Percentiles rank a stretch among this genome's conserved stretches.
These are phyloP conservation scores for Colletotrichum eleusines DNA, from an alignment of 2,329 filamentous ascomycete genomes.

Conservation along the genomic window DNA sequence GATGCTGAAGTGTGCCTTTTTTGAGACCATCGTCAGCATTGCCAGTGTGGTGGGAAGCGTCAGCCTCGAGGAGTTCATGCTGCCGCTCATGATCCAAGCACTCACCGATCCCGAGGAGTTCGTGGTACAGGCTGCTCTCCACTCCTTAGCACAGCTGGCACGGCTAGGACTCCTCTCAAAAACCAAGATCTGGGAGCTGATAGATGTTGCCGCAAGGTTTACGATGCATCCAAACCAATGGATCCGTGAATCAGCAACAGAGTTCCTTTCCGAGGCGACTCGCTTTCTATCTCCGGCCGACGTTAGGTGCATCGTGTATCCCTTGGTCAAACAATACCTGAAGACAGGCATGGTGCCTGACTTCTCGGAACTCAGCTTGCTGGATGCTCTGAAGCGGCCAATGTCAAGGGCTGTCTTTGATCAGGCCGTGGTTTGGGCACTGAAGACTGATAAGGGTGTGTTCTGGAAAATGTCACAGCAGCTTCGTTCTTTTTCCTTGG, in stretches of 20 bases:
- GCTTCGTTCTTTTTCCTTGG: slow-evolving; percentile 73
- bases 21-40: slow-evolving; percentile 94
- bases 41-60: slow-evolving; percentile 90
- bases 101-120: slow-evolving; percentile 93
- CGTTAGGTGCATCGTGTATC: slow-evolving; percentile 83
- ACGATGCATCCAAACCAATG: slow-evolving; percentile 94
- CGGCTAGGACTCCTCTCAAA: slow-evolving; percentile 88
- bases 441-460: slow-evolving; percentile 80
- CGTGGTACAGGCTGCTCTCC: slow-evolving; percentile 90
- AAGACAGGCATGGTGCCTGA: slow-evolving; percentile 76
- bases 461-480: slow-evolving; percentile 88
- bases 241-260: slow-evolving; percentile 90
- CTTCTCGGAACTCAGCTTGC: slow-evolving; percentile 78
- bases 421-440: slow-evolving; percentile 86
- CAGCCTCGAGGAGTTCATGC: slow-evolving; percentile 92
- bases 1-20: slow-evolving; percentile 96
- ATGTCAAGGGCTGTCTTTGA: slow-evolving; percentile 85
- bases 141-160: slow-evolving; percentile 89
- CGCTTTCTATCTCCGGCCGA: slow-evolving; percentile 84
- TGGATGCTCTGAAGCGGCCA: slow-evolving; percentile 87
- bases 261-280: slow-evolving; percentile 84
- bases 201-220: slow-evolving; percentile 86
- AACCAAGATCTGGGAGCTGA: slow-evolving; percentile 86
- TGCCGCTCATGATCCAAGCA: slow-evolving; percentile 95
- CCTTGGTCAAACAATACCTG: slow-evolving; percentile 84